Percentiles rank a stretch among this genome's conserved stretches.
phyloP scores from a whole-genome alignment of 106 monocot species.

The Alisma plantagoaquatica region DNA sequence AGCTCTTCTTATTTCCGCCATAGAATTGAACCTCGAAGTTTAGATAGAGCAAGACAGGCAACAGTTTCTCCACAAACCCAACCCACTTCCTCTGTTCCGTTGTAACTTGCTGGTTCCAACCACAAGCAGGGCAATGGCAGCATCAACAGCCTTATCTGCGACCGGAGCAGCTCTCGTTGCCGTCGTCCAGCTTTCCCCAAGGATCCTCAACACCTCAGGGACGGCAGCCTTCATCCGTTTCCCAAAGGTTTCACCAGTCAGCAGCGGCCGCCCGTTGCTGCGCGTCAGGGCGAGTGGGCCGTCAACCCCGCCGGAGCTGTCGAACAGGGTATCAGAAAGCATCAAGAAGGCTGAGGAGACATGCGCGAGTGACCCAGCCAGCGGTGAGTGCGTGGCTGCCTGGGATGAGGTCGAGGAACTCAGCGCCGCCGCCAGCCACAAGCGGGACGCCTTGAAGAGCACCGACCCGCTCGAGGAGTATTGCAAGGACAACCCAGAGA shows the following conservation, averaged over 20 bases:
- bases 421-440: conserved; percentile 92
- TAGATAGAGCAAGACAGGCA: not conserved
- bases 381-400: conserved; percentile 83
- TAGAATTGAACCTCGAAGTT: too few species aligned
- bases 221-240: too few species aligned
- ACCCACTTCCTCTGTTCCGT: too few species aligned
- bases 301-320: conserved; percentile 52
- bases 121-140: not conserved
- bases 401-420: conserved; percentile 99
- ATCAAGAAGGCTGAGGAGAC: conserved; percentile 68
- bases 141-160: conserved; percentile 28
- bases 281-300: conserved; percentile 21
- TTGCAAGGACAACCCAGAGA: conserved; percentile 96
- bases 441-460: conserved; percentile 61
- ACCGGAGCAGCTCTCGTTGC: too few species aligned
- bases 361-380: conserved; percentile 44
- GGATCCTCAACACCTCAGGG: conserved; percentile 19
- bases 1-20: not conserved
- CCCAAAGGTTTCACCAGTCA: not conserved
- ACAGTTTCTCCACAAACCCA: not conserved
- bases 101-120: too few species aligned
- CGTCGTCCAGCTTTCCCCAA: conserved; percentile 29
- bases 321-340: conserved; percentile 69
- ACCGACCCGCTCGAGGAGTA: conserved; percentile 80
- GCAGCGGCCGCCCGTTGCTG: not conserved